phyloP scores from a whole-genome alignment of 2,329 filamentous ascomycete species.

The Metarhizium album region DNA sequence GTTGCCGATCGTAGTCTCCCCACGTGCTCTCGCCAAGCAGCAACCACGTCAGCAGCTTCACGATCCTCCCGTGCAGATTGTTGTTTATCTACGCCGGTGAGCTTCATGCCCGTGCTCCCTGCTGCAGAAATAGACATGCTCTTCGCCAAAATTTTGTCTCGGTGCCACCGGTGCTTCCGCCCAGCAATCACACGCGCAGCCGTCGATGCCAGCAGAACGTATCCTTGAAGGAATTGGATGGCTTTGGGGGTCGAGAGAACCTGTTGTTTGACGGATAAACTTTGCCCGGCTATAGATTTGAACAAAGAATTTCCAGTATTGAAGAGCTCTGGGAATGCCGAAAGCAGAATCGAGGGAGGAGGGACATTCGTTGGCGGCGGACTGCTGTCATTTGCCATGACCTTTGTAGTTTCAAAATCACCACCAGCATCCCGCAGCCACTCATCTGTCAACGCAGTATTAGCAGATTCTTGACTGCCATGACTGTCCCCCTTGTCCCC shows the following conservation, averaged over 20 bases:
- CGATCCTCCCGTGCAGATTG: conserved; percentile 77
- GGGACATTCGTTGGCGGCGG: conserved; percentile 76
- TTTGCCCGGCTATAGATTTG: conserved; percentile 50
- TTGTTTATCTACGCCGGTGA: conserved; percentile 72
- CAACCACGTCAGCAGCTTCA: conserved; percentile 68
- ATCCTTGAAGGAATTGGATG: conserved; percentile 51
- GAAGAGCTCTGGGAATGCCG: conserved; percentile 63
- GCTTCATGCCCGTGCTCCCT: conserved; percentile 79
- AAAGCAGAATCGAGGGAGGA: conserved; percentile 73
- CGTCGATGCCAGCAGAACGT: conserved; percentile 53
- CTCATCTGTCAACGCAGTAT: conserved; percentile 15
- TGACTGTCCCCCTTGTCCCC: conserved; percentile 8
- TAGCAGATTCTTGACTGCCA: conserved; percentile 9
- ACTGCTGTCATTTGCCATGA: conserved; percentile 19
- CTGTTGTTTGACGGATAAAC: conserved; percentile 46
- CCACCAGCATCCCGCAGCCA: conserved; percentile 43
- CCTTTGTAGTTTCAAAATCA: conserved; percentile 14
- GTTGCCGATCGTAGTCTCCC: conserved; percentile 65
- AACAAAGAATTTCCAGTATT: conserved; percentile 56
- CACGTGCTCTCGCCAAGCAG: conserved; percentile 64
- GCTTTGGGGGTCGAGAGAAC: conserved; percentile 54
- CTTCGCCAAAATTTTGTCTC: conserved; percentile 74
- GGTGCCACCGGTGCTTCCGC: conserved; percentile 79
- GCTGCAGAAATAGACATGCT: conserved; percentile 78
- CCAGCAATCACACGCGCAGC: conserved; percentile 76